Evolutionary conservation across 2,329 filamentous ascomycete species (phyloP).

Genomic region (Diaporthe citrichinensis): DNA sequence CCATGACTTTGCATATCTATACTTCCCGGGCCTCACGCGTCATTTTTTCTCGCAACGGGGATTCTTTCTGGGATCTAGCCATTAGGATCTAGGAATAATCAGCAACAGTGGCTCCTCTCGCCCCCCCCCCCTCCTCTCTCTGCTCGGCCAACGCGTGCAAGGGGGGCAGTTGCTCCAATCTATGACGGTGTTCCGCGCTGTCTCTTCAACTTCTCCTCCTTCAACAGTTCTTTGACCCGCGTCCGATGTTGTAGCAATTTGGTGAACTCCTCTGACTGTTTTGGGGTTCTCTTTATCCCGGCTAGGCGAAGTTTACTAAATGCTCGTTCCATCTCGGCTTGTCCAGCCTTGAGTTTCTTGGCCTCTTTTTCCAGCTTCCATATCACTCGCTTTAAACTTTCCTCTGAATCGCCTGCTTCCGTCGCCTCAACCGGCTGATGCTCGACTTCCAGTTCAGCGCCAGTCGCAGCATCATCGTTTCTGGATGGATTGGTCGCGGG

Average conservation of each 20-base stretch:
- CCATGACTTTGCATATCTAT: background rate
- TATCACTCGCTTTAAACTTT: background rate
- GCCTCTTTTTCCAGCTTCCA: background rate
- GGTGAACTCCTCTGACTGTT: accelerated
- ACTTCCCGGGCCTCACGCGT: background rate
- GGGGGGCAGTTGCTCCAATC: background rate
- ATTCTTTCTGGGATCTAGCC: background rate
- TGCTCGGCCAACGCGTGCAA: background rate
- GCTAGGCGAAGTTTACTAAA: background rate
- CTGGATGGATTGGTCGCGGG: background rate
- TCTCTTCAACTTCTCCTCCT: background rate
- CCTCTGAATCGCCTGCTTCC: background rate
- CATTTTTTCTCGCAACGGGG: background rate
- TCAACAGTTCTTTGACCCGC: background rate
- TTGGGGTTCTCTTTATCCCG: too few species aligned
- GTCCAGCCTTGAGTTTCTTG: background rate
- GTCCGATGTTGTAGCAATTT: background rate
- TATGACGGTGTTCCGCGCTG: background rate
- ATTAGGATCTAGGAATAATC: background rate
- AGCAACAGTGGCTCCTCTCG: background rate
- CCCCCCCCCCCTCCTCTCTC: background rate
- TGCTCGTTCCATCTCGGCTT: background rate
- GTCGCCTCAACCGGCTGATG: background rate
- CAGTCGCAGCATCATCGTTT: background rate
- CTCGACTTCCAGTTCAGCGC: background rate